Evolutionary conservation across 352 stramenopile species (phyloP).

Genomic region (Pythium dissotocum): DNA sequence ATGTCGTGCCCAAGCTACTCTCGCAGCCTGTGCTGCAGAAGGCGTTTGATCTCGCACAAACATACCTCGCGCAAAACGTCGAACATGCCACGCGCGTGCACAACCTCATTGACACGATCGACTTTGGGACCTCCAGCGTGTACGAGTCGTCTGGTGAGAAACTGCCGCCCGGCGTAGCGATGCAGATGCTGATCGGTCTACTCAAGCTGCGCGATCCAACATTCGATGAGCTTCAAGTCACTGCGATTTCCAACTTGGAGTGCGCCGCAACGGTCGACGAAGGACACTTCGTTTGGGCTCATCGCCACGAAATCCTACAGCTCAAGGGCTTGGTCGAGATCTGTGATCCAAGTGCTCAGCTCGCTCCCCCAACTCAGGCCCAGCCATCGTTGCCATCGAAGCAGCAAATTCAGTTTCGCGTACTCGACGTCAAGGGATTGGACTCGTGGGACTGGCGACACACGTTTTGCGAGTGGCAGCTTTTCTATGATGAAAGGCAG

Average conservation of each 20-base stretch:
- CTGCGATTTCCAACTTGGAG: background rate
- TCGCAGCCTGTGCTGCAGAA: conserved; percentile 3
- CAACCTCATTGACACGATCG: background rate
- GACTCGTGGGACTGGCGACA: background rate
- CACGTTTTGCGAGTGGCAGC: background rate
- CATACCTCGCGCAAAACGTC: background rate
- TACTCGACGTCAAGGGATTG: background rate
- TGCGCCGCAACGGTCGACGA: background rate
- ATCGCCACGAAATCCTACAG: background rate
- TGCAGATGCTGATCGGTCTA: background rate
- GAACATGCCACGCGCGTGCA: background rate
- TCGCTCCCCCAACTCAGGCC: background rate
- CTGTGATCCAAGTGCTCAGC: background rate
- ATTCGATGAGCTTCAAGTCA: background rate
- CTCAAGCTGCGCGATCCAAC: background rate
- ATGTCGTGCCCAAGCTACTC: conserved; percentile 3
- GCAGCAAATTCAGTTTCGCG: background rate
- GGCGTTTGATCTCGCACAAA: background rate
- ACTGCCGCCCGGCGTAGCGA: background rate
- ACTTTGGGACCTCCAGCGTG: background rate
- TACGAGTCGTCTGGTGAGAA: background rate
- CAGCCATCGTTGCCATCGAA: background rate
- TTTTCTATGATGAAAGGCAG: background rate
- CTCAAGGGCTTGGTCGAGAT: background rate
- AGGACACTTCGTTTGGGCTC: background rate